Evolutionary conservation across 306 rosid species (phyloP).

Genomic region (Lupinus albus): DNA sequence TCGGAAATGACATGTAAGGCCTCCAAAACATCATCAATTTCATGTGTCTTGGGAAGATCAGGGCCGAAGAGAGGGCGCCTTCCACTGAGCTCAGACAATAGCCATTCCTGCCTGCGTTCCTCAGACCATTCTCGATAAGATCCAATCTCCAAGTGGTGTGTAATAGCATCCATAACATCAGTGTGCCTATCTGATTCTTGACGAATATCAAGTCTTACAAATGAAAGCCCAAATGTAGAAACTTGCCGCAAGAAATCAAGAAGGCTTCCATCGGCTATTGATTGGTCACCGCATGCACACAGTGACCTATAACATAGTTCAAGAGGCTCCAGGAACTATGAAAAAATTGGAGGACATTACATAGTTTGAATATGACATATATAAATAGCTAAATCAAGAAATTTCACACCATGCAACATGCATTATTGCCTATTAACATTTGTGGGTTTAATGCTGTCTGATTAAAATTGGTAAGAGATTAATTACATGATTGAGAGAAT

Average conservation of each 20-base stretch:
- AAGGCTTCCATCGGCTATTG: constrained; percentile 89
- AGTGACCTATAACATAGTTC: constrained; percentile 77
- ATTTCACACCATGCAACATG: constrained; percentile 31
- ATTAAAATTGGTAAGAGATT: not conserved
- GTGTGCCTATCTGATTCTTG: constrained; percentile 92
- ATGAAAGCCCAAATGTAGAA: constrained; percentile 82
- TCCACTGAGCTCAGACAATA: constrained; percentile 73
- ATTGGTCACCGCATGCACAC: constrained; percentile 71
- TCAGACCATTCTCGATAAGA: constrained; percentile 65
- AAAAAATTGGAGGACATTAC: not conserved
- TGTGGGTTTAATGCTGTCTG: constrained; percentile 15
- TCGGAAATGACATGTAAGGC: constrained; percentile 74
- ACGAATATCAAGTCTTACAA: constrained; percentile 82
- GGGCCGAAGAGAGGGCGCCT: constrained; percentile 86
- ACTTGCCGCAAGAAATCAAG: constrained; percentile 88
- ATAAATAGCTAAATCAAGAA: constrained; percentile 12
- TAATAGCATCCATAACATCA: constrained; percentile 76
- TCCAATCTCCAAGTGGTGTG: constrained; percentile 70
- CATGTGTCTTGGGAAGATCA: constrained; percentile 80
- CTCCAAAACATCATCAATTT: constrained; percentile 75
- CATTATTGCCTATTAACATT: not conserved
- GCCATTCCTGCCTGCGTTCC: constrained; percentile 73
- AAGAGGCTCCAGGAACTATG: constrained; percentile 80
- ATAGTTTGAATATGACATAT: constrained; percentile 12
- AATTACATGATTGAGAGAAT: constrained; percentile 28